Conservation (phyloP, 2,329 filamentous ascomycete genomes). For the Xylariaceae sp. region DNA sequence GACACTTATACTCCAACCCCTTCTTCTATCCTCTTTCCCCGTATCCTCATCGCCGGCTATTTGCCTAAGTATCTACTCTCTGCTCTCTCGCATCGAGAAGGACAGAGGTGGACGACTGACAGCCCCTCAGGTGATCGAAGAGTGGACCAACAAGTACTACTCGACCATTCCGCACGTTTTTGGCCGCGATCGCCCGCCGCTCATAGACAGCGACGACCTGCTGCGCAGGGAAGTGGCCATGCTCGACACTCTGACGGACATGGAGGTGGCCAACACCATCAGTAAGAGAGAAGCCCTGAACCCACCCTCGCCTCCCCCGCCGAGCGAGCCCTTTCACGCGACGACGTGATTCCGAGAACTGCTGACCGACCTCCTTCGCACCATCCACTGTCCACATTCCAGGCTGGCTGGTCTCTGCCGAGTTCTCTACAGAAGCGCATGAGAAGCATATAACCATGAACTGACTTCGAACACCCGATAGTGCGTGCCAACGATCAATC, state of each 20-base stretch:
- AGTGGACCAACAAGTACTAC: constrained; percentile 69
- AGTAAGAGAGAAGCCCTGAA: no score
- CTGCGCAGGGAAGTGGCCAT: constrained; percentile 70
- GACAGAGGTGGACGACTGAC: no score
- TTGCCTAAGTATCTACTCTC: background rate
- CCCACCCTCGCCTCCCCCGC: no score
- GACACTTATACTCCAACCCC: background rate
- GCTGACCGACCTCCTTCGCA: no score
- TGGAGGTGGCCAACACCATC: constrained; percentile 71
- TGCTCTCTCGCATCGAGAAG: background rate
- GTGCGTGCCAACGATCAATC: constrained; percentile 51
- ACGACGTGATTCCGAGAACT: no score
- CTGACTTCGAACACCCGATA: no score
- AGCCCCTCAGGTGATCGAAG: constrained; percentile 38
- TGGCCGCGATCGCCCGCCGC: constrained; percentile 61
- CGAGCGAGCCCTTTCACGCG: no score
- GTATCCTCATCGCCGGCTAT: constrained; percentile 7
- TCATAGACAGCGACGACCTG: constrained; percentile 47
- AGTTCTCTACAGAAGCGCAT: no score
- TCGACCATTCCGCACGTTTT: constrained; percentile 74
- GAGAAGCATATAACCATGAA: no score
- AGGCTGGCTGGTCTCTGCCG: no score
- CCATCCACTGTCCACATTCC: no score
- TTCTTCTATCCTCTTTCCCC: background rate
- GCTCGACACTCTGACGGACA: constrained; percentile 70